Evolutionary conservation across 192 early-diverging fungal genomes (phyloP).

Genomic region (Haplosporangium gracile): DNA sequence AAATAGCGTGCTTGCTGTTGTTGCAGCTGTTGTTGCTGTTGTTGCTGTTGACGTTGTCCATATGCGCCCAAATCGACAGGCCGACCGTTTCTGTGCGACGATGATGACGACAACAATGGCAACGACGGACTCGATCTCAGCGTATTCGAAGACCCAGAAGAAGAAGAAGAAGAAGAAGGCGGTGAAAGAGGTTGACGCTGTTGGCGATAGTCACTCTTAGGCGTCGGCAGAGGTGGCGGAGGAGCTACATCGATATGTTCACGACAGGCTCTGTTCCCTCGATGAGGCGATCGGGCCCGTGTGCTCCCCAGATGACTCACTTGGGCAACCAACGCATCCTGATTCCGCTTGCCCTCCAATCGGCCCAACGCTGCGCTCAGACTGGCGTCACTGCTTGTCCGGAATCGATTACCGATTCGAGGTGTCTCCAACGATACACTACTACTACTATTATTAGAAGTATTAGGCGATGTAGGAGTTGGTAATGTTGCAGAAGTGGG

Average conservation of each 20-base stretch:
- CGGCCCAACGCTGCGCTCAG: constrained; percentile 43
- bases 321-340: constrained; percentile 34
- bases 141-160: neutral
- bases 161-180: neutral
- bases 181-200: constrained; percentile 15
- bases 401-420: constrained; percentile 28
- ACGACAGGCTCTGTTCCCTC: constrained; percentile 19
- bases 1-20: neutral
- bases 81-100: neutral
- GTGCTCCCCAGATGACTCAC: constrained; percentile 49
- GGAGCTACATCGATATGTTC: constrained; percentile 18
- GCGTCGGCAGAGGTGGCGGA: constrained; percentile 24
- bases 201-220: constrained; percentile 33
- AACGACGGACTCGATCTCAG: neutral
- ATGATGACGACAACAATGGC: neutral
- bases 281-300: constrained; percentile 34
- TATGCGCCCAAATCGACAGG: constrained; percentile 24
- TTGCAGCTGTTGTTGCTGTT: constrained; percentile 31
- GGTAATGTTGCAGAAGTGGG: neutral
- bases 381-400: constrained; percentile 51
- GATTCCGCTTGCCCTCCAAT: constrained; percentile 44
- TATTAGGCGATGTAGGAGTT: neutral
- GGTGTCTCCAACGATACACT: constrained; percentile 4
- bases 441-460: neutral
- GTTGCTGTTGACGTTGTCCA: constrained; percentile 22